phyloP scores from a whole-genome alignment of 805 yeast species.

The Metschnikowia gruessii region DNA sequence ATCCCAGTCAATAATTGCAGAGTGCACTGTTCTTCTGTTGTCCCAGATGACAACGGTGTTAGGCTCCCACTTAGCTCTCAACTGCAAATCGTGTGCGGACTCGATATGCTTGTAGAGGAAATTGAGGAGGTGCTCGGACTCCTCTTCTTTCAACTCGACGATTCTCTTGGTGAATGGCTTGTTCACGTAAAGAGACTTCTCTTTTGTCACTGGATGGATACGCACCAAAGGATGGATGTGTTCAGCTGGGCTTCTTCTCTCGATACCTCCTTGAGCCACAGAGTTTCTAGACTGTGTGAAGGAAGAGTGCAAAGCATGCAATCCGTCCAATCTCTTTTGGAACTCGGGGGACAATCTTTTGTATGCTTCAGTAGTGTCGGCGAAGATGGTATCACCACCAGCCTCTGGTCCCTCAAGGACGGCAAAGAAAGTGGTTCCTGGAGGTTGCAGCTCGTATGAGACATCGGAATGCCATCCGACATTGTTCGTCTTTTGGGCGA shows the following conservation, averaged over 20 bases:
- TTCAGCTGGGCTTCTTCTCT: conserved; percentile 32
- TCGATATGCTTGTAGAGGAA: conserved; percentile 35
- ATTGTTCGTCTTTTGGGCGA: conserved; percentile 28
- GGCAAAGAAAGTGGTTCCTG: conserved; percentile 34
- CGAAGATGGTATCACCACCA: conserved; percentile 40
- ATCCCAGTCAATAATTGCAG: conserved; percentile 37
- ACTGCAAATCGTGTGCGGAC: conserved; percentile 34
- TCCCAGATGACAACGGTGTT: conserved; percentile 38
- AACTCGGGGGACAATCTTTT: conserved; percentile 36
- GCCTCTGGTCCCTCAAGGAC: conserved; percentile 37
- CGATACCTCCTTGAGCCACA: conserved; percentile 31
- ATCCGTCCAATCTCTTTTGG: conserved; percentile 30
- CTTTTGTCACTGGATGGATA: conserved; percentile 35
- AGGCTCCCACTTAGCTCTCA: conserved; percentile 38
- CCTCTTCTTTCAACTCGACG: conserved; percentile 36
- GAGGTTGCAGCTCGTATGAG: conserved; percentile 36
- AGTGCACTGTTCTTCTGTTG: conserved; percentile 34
- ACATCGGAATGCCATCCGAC: conserved; percentile 40
- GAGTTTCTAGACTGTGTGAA: conserved; percentile 31
- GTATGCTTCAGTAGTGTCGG: conserved; percentile 38
- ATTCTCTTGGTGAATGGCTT: conserved; percentile 34
- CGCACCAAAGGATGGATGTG: conserved; percentile 37
- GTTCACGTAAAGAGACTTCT: conserved; percentile 32
- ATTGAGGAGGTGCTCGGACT: conserved; percentile 29
- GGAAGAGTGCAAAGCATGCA: conserved; percentile 36